A percentile compares a stretch with the other conserved stretches of the same genome.
These are phyloP conservation scores for Ophiostoma australiae DNA, from an alignment of 2,329 filamentous ascomycete species.

Conservation along the genomic window DNA sequence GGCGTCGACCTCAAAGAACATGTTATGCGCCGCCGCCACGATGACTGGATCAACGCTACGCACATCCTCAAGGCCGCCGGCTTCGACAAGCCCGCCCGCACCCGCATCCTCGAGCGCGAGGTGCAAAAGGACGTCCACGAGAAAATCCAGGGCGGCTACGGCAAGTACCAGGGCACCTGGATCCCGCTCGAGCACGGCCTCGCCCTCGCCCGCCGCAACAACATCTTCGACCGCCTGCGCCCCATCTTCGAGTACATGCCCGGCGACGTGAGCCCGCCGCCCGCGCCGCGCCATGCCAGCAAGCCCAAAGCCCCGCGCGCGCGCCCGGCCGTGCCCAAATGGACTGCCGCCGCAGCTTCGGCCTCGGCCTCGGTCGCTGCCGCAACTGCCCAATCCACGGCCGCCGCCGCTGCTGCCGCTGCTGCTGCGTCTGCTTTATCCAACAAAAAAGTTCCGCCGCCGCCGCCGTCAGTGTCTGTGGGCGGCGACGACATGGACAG, in stretches of 20 bases:
- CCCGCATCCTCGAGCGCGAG: constrained; percentile 89
- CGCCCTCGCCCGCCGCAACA: constrained; percentile 78
- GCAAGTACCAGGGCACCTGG: constrained; percentile 99
- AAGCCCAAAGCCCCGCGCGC: constrained; percentile 71
- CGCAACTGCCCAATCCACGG: constrained; percentile 18
- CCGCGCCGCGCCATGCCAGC: constrained; percentile 85
- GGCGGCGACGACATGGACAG: constrained; percentile 61
- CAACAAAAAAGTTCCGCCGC: constrained; percentile 26
- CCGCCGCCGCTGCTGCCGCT: constrained; percentile 31
- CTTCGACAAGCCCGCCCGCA: constrained; percentile 93
- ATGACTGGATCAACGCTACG: constrained; percentile 99
- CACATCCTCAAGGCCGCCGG: constrained; percentile 96
- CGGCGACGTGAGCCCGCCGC: constrained; percentile 82
- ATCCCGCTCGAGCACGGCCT: constrained; percentile 81
- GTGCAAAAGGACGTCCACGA: constrained; percentile 95
- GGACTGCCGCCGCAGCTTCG: constrained; percentile 34
- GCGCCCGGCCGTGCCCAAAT: constrained; percentile 60
- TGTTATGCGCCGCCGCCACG: constrained; percentile 89
- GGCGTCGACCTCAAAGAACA: constrained; percentile 72
- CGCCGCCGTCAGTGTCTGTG: constrained; percentile 6
- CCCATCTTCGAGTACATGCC: constrained; percentile 87
- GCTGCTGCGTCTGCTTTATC: constrained; percentile 31
- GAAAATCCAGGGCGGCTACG: constrained; percentile 97
- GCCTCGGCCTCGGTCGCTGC: neutral
- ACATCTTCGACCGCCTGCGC: constrained; percentile 73